Conservation (phyloP, 202 grass and related monocot genomes). For the Dendrocalamus latiflorus region DNA sequence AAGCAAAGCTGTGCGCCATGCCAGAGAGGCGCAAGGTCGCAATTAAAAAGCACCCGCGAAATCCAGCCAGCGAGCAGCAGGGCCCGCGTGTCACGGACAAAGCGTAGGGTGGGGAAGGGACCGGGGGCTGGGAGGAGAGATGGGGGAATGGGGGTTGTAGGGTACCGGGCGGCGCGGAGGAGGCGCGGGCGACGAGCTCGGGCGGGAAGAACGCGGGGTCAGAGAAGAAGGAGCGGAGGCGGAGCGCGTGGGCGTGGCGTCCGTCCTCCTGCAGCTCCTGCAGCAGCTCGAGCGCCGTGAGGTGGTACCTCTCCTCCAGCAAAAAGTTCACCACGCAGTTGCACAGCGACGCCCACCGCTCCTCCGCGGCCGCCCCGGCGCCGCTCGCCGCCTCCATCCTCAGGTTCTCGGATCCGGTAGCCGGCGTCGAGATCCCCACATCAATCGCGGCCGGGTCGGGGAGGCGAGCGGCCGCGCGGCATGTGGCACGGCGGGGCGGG, state of each 20-base stretch:
- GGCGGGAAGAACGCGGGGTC: conserved; percentile 63
- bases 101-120: not conserved
- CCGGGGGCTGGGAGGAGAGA: not conserved
- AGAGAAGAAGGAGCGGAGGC: conserved; percentile 78
- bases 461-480: not conserved
- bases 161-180: conserved; percentile 46
- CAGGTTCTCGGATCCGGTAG: not conserved
- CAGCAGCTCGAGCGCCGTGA: conserved; percentile 89
- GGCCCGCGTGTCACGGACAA: not conserved
- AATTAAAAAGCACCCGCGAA: conserved; percentile 5
- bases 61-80: conserved; percentile 1
- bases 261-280: conserved; percentile 92
- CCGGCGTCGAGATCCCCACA: not conserved
- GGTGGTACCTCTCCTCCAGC: conserved; percentile 87
- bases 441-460: not conserved
- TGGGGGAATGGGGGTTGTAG: conserved; percentile 1
- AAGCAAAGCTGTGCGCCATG: not conserved
- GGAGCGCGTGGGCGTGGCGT: conserved; percentile 78
- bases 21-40: not conserved
- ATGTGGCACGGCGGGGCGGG: not conserved
- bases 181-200: conserved; percentile 59
- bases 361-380: conserved; percentile 37
- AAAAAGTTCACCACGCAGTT: conserved; percentile 98
- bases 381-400: conserved; percentile 20
- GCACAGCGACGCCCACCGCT: conserved; percentile 83